Percentiles rank a stretch among this genome's conserved stretches.
Evolutionary conservation across 305 asterid species (phyloP).

Genomic region (Ilex paraguariensis): DNA sequence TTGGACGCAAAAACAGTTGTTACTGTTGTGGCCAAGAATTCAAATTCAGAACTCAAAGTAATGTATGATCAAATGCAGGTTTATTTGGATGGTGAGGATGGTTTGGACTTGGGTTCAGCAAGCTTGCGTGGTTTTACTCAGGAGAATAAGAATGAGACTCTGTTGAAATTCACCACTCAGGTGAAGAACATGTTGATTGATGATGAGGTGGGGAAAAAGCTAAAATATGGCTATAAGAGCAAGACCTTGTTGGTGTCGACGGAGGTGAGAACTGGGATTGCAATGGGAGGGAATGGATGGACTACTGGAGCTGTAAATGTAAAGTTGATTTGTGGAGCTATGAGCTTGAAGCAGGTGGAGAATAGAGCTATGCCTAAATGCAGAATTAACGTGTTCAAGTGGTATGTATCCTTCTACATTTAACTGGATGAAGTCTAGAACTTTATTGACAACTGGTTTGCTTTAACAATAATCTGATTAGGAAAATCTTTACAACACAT

Average conservation of each 20-base stretch:
- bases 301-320: conserved; percentile 20
- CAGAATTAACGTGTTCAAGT: conserved; percentile 23
- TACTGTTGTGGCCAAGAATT: conserved; percentile 29
- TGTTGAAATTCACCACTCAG: conserved; percentile 20
- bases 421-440: too few species aligned
- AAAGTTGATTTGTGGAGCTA: conserved; percentile 28
- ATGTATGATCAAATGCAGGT: conserved; percentile 26
- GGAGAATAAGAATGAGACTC: conserved; percentile 25
- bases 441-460: too few species aligned
- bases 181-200: conserved; percentile 18
- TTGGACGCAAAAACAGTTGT: conserved; percentile 25
- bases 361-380: conserved; percentile 30
- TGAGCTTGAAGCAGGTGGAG: conserved; percentile 26
- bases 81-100: conserved; percentile 15
- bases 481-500: too few species aligned
- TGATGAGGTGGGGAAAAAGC: conserved; percentile 15
- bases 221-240: conserved; percentile 27
- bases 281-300: conserved; percentile 30
- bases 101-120: conserved; percentile 29
- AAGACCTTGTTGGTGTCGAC: conserved; percentile 30
- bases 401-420: conserved; percentile 21
- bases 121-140: conserved; percentile 37
- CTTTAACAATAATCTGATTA: too few species aligned
- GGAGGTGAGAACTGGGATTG: conserved; percentile 35
- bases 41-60: conserved; percentile 32